Percentiles rank a stretch among this genome's conserved stretches.
phyloP scores from a whole-genome alignment of 2,329 filamentous ascomycete genomes.

The Aspergillus carbonarius region DNA sequence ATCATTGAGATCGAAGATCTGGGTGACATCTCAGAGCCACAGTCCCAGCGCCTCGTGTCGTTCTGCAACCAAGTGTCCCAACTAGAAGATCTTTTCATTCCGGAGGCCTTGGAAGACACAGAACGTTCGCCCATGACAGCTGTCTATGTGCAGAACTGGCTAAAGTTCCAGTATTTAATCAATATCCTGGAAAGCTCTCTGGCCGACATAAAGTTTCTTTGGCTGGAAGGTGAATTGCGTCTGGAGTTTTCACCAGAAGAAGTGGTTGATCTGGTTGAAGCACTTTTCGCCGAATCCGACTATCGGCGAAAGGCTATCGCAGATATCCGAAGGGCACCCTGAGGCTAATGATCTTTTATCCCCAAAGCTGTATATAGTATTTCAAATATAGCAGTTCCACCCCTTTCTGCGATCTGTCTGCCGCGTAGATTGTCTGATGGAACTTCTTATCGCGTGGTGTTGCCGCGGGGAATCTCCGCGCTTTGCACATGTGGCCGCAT shows the following conservation, averaged over 20 bases:
- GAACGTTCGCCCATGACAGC: conserved; percentile 54
- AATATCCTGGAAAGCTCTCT: conserved; percentile 64
- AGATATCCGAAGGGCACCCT: conserved; percentile 50
- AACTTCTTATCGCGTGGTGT: neutral
- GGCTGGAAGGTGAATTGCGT: conserved; percentile 63
- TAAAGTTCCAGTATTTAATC: conserved; percentile 64
- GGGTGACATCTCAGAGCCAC: conserved; percentile 62
- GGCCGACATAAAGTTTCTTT: conserved; percentile 65
- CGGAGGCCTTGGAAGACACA: conserved; percentile 36
- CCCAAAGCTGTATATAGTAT: conserved; percentile 1
- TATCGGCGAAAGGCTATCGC: conserved; percentile 58
- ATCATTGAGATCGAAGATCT: conserved; percentile 63
- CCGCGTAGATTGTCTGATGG: neutral
- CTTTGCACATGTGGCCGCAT: conserved; percentile 42
- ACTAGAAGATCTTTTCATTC: conserved; percentile 58
- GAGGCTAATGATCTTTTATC: conserved; percentile 13
- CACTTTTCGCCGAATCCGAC: conserved; percentile 63
- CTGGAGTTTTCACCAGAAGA: conserved; percentile 63
- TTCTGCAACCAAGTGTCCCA: conserved; percentile 58
- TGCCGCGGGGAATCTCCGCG: conserved; percentile 31
- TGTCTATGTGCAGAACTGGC: conserved; percentile 63
- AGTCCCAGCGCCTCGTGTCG: conserved; percentile 58
- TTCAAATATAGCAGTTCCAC: neutral
- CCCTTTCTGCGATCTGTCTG: neutral
- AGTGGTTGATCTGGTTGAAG: conserved; percentile 62